Evolutionary conservation across 371 early-diverging fungal species (phyloP).

Genomic region (Chytridium lagenaria): DNA sequence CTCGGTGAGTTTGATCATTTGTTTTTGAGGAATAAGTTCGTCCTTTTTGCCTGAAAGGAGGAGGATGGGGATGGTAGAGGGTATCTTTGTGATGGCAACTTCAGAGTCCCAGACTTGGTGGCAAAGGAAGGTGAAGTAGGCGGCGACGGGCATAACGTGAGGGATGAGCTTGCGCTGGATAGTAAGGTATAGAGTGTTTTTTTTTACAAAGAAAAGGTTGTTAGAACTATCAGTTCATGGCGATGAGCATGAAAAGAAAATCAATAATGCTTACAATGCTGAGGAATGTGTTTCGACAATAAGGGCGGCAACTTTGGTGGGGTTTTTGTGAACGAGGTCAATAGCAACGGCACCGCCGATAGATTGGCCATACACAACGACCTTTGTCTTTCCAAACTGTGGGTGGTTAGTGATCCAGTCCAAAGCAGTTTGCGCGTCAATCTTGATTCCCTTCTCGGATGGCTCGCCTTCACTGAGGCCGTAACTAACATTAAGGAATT

Average conservation of each 20-base stretch:
- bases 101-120: slow-evolving; percentile 92
- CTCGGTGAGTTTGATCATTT: slow-evolving; percentile 80
- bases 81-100: slow-evolving; percentile 69
- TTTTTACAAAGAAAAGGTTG: no score
- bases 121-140: slow-evolving; percentile 76
- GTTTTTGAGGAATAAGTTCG: slow-evolving; percentile 86
- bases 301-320: slow-evolving; percentile 76
- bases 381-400: slow-evolving; percentile 70
- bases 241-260: no score
- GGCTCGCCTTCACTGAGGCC: slow-evolving; percentile 88
- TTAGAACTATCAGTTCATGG: no score
- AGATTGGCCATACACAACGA: slow-evolving; percentile 93
- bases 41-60: slow-evolving; percentile 85
- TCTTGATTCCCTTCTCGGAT: slow-evolving; percentile 82
- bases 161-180: slow-evolving; percentile 86
- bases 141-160: slow-evolving; percentile 77
- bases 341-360: slow-evolving; percentile 98
- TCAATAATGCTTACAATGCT: slow-evolving; percentile 66
- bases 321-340: slow-evolving; percentile 69
- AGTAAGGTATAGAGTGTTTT: no score
- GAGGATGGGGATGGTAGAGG: slow-evolving; percentile 71
- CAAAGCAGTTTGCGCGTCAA: slow-evolving; percentile 87
- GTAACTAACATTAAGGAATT: slow-evolving; percentile 63
- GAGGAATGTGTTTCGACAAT: slow-evolving; percentile 96
- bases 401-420: slow-evolving; percentile 79